phyloP scores from a whole-genome alignment of 2,329 filamentous ascomycete species.

The Xylaria digitata region DNA sequence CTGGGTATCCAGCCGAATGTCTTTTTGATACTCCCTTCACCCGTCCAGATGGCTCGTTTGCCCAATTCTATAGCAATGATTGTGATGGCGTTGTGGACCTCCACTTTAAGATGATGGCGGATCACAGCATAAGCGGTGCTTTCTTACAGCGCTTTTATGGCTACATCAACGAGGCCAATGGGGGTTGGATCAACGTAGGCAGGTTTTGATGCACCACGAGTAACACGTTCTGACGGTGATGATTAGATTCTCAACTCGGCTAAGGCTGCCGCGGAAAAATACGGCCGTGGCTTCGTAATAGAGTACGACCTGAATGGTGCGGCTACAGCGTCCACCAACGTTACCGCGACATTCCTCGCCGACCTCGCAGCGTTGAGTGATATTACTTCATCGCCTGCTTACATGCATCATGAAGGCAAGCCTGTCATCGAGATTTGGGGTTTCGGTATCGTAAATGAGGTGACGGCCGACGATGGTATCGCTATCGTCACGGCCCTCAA shows the following conservation, averaged over 20 bases:
- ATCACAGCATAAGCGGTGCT: slow-evolving; percentile 43
- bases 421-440: slow-evolving; percentile 47
- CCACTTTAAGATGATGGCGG: slow-evolving; percentile 45
- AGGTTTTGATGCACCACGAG: background rate
- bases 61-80: slow-evolving; percentile 45
- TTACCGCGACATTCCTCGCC: slow-evolving; percentile 40
- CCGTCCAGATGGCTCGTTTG: slow-evolving; percentile 33
- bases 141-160: slow-evolving; percentile 45
- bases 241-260: slow-evolving; percentile 40
- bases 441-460: slow-evolving; percentile 41
- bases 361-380: slow-evolving; percentile 41
- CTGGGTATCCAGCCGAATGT: slow-evolving; percentile 43
- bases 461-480: slow-evolving; percentile 42
- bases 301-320: slow-evolving; percentile 46
- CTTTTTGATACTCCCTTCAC: slow-evolving; percentile 45
- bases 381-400: slow-evolving; percentile 43
- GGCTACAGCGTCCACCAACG: slow-evolving; percentile 37
- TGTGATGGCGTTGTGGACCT: slow-evolving; percentile 45
- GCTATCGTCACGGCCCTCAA: slow-evolving; percentile 44
- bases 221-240: slow-evolving; percentile 10
- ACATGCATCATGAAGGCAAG: slow-evolving; percentile 46
- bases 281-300: slow-evolving; percentile 45
- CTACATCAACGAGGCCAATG: slow-evolving; percentile 43
- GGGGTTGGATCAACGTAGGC: slow-evolving; percentile 43
- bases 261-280: slow-evolving; percentile 43